Conservation (phyloP, 306 rosid species). For the Inga oerstediana region DNA sequence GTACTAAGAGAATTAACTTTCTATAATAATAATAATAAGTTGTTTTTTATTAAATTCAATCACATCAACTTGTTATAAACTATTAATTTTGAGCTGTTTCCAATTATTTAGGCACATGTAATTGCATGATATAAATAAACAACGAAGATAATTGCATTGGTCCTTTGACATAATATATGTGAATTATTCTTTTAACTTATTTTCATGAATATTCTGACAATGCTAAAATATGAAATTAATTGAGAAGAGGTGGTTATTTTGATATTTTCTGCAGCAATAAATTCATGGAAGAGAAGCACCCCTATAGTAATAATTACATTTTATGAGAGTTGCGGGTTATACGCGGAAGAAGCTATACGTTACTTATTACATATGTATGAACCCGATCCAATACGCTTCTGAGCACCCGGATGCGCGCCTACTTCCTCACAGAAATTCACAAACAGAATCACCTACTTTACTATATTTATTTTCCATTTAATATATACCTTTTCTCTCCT, state of each 20-base stretch:
- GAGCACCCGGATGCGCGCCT: not conserved
- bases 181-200: not conserved
- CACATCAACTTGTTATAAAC: not conserved
- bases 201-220: not conserved
- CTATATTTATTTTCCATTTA: not conserved
- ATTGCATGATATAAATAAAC: not conserved
- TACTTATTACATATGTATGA: not conserved
- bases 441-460: not conserved
- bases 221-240: not conserved
- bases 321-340: not conserved
- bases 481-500: not conserved
- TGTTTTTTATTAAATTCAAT: not conserved
- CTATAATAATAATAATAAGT: not conserved
- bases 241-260: not conserved
- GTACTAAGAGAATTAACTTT: too few species aligned
- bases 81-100: not conserved
- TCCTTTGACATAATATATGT: not conserved
- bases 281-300: not conserved
- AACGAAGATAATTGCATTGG: too few species aligned
- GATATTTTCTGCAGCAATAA: not conserved
- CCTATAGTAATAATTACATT: not conserved
- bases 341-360: not conserved
- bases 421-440: not conserved
- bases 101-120: not conserved
- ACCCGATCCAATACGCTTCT: conserved; percentile 16